Percentiles rank a stretch among this genome's conserved stretches.
phyloP scores from a whole-genome alignment of 805 yeast species.

The Candida palmyrensis region DNA sequence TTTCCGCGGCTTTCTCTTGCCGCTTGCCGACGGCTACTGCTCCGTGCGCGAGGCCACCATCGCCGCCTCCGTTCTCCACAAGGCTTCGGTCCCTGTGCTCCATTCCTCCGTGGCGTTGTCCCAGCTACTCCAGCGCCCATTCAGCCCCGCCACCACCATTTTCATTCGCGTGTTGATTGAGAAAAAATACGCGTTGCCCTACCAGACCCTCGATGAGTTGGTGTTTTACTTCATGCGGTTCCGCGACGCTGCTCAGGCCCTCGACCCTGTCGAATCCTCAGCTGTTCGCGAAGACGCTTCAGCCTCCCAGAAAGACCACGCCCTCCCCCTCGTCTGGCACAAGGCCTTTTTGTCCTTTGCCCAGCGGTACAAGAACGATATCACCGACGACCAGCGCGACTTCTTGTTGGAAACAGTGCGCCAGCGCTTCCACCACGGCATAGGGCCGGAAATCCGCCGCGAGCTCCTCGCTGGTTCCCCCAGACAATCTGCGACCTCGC shows the following conservation, averaged over 20 bases:
- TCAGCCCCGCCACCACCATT: conserved; percentile 82
- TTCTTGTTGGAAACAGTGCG: conserved; percentile 86
- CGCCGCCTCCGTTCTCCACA: conserved; percentile 85
- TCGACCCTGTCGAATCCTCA: conserved; percentile 20
- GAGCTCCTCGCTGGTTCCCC: conserved; percentile 85
- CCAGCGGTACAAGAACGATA: conserved; percentile 93
- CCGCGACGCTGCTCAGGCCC: conserved; percentile 52
- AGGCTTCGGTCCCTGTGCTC: conserved; percentile 87
- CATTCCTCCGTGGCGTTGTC: conserved; percentile 96
- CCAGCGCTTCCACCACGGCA: conserved; percentile 81
- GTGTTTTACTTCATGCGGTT: conserved; percentile 94
- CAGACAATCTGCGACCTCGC: conserved; percentile 32
- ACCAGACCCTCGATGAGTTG: conserved; percentile 89
- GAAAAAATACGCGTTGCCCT: conserved; percentile 94
- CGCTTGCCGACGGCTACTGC: conserved; percentile 84
- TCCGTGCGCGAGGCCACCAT: conserved; percentile 91
- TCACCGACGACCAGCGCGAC: conserved; percentile 98
- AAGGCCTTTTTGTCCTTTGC: conserved; percentile 93
- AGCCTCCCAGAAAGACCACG: conserved; percentile 40
- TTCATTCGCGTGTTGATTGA: conserved; percentile 87
- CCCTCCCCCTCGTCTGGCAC: conserved; percentile 95
- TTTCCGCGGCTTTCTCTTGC: conserved; percentile 93
- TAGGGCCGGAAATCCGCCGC: conserved; percentile 92
- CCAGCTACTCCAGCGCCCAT: conserved; percentile 73
- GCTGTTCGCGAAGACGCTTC: conserved; percentile 33